These are phyloP conservation scores for Amoebophrya sp. DNA, from an alignment of 169 alveolate genomes.

Conservation along the genomic window DNA sequence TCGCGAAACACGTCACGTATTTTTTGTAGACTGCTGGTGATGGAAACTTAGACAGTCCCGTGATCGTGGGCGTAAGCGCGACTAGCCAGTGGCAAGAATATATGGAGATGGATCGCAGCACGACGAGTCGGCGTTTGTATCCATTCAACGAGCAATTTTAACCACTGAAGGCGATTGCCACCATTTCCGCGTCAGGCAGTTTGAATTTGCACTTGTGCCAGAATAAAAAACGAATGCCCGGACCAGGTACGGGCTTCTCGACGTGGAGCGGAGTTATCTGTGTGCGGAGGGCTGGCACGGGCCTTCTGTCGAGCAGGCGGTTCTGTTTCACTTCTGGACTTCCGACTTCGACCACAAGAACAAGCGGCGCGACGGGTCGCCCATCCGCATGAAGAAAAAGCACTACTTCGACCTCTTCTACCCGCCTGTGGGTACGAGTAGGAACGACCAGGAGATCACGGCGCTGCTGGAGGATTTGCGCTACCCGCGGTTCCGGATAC, in stretches of 20 bases:
- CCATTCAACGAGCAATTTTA: no score
- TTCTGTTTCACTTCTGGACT: background rate
- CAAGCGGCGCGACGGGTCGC: background rate
- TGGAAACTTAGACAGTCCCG: no score
- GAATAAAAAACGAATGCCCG: no score
- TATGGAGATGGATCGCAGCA: no score
- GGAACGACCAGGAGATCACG: background rate
- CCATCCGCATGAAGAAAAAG: background rate
- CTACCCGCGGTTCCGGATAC: background rate
- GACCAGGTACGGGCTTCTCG: background rate
- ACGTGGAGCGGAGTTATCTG: background rate
- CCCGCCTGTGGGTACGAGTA: background rate
- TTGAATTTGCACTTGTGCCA: no score
- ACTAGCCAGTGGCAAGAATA: no score
- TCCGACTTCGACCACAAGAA: background rate
- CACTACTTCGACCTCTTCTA: background rate
- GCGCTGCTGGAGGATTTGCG: background rate
- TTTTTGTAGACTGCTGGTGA: no score
- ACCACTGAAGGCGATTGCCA: no score
- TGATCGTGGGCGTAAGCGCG: no score
- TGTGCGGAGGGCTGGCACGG: conserved; percentile 5
- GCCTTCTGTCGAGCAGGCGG: background rate
- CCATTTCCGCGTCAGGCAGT: no score
- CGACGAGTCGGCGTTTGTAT: no score
- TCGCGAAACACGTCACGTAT: no score